phyloP scores from a whole-genome alignment of 768 basidiomycete species.

The Russula sp. region DNA sequence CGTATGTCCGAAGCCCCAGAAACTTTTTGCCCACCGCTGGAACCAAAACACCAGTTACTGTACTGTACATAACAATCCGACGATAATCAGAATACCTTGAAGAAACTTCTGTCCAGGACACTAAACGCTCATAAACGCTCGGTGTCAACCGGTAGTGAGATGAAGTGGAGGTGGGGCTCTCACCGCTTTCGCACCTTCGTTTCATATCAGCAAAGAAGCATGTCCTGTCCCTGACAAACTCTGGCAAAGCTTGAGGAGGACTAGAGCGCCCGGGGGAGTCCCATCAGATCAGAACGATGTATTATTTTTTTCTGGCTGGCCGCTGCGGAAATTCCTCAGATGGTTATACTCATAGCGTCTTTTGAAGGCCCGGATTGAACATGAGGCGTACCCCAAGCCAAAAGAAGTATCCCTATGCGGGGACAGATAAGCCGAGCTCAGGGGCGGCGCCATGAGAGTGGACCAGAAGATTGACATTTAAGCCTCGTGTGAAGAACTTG shows the following conservation, averaged over 20 bases:
- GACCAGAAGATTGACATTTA: background rate
- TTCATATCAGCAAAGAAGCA: background rate
- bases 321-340: background rate
- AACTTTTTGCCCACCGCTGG: background rate
- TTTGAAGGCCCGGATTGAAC: slow-evolving; percentile 2
- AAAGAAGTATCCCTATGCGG: background rate
- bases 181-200: background rate
- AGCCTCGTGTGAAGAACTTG: background rate
- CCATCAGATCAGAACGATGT: background rate
- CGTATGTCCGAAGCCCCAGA: background rate
- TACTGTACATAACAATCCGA: background rate
- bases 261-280: background rate
- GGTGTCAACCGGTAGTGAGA: background rate
- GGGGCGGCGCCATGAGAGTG: background rate
- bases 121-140: background rate
- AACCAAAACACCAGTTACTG: background rate
- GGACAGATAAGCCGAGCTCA: background rate
- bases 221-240: background rate
- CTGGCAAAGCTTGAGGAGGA: background rate
- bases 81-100: background rate
- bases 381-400: slow-evolving; percentile 3
- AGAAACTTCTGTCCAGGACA: background rate
- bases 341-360: background rate
- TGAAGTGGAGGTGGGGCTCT: too few species aligned
- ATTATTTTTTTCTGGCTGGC: background rate